These are phyloP conservation scores for Fusarium sterilihyphosum DNA, from an alignment of 2,329 filamentous ascomycete genomes.

Conservation along the genomic window DNA sequence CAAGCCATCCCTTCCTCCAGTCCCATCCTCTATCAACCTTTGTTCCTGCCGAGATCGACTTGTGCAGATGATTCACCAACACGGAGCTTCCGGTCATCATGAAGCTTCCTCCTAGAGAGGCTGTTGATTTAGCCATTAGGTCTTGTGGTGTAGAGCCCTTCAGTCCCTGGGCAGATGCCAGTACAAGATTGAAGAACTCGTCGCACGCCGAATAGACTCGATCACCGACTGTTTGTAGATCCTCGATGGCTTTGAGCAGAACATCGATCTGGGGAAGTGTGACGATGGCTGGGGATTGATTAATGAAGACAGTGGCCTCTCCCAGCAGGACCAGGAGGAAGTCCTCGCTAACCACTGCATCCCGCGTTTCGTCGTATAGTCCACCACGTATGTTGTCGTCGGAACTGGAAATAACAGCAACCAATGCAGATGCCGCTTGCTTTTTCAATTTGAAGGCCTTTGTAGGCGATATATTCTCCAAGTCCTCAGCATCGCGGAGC, in stretches of 20 bases:
- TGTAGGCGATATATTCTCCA: slow-evolving; percentile 43
- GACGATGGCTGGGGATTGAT: slow-evolving; percentile 65
- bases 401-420: slow-evolving; percentile 86
- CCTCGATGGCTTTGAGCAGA: slow-evolving; percentile 81
- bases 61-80: slow-evolving; percentile 70
- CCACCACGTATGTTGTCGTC: slow-evolving; percentile 93
- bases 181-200: slow-evolving; percentile 79
- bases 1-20: slow-evolving; percentile 81
- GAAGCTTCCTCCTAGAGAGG: slow-evolving; percentile 68
- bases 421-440: slow-evolving; percentile 76
- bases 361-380: slow-evolving; percentile 81
- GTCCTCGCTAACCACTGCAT: slow-evolving; percentile 88
- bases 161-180: slow-evolving; percentile 73
- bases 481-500: slow-evolving; percentile 70
- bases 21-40: slow-evolving; percentile 74
- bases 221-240: slow-evolving; percentile 78
- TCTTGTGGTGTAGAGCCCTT: slow-evolving; percentile 72
- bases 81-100: slow-evolving; percentile 79
- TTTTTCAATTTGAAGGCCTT: slow-evolving; percentile 70
- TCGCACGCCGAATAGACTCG: slow-evolving; percentile 79
- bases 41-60: slow-evolving; percentile 66
- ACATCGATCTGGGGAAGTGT: slow-evolving; percentile 77
- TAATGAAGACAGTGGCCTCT: slow-evolving; percentile 82
- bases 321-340: slow-evolving; percentile 85
- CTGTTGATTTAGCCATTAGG: slow-evolving; percentile 69